phyloP scores from a whole-genome alignment of 371 early-diverging fungal species.

The Mucor saturninus region DNA sequence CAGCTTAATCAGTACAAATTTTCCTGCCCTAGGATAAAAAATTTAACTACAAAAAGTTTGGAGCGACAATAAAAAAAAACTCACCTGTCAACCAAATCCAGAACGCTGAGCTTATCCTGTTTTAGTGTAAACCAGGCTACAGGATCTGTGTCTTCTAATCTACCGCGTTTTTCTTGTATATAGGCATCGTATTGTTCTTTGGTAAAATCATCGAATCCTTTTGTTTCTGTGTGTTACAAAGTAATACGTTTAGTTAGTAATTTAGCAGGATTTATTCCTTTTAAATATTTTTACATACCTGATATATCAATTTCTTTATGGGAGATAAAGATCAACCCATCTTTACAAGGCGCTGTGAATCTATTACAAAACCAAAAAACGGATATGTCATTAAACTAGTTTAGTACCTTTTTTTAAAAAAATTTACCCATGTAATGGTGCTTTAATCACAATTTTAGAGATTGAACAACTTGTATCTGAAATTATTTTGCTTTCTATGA shows the following conservation, averaged over 20 bases:
- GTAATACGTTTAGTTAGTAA: too few species aligned
- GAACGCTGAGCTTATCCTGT: constrained; percentile 4
- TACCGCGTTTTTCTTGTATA: constrained; percentile 8
- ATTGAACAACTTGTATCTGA: constrained; percentile 26
- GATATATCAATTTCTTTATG: constrained; percentile 21
- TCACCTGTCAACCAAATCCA: constrained; percentile 13
- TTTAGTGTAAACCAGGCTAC: constrained; percentile 25
- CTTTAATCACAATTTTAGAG: constrained; percentile 23
- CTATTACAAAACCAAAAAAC: constrained; percentile 3
- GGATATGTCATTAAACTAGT: background rate
- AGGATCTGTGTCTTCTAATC: constrained; percentile 23
- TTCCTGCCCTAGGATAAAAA: constrained; percentile 20
- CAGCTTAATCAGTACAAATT: constrained; percentile 30
- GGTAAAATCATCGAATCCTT: constrained; percentile 25
- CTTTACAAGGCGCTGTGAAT: constrained; percentile 31
- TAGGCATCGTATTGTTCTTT: constrained; percentile 23
- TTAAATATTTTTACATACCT: constrained; percentile 11
- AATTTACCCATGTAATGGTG: constrained; percentile 29
- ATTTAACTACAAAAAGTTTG: background rate
- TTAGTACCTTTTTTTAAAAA: background rate
- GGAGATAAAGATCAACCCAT: constrained; percentile 30
- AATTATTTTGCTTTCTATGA: constrained; percentile 16
- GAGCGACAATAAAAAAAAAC: background rate
- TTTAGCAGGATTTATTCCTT: too few species aligned
- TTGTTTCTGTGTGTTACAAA: constrained; percentile 8